Evolutionary conservation across 805 yeast species (phyloP), one percentile per base, ranked within the genome.

Genomic region (Dipodascus albidus): DNA sequence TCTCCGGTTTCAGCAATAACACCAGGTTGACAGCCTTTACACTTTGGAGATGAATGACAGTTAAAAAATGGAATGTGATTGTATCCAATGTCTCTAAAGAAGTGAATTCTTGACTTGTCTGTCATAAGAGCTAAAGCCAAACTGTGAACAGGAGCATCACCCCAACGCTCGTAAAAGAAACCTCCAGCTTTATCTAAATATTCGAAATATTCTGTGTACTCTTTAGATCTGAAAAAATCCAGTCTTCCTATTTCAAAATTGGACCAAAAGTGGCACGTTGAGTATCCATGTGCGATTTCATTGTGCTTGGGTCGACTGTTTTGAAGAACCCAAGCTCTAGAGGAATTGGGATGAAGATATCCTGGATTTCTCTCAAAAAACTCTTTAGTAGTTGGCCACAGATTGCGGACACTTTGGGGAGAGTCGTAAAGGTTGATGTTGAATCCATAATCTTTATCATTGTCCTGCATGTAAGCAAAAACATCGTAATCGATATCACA

Each of bases 141-240:
- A 2, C 89, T 80, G 64, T 87, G 93, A 1, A 87, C 93, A 0
- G 96, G 96, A 0, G 95, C 96, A 70, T 87, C 96, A 2, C 96
- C 96, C 96, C 96, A 87, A 54, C 96, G 70, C 66, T 88, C 96
- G 62, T 88, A 88, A 66, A 86, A 88, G 62, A 87, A 87, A 2
- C 91, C 91, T 19, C 95, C 93, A 1, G 81, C 67, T 2, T 73
- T 56, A 54, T 87, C 96, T 42, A 88, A 68, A 61, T 73, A 69
- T 31, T 82, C 70, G 61, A 83, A 79, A 80, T 85, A 87, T 11
- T 69, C 67, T 41, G 73, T 70, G 63, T 87, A 88, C 0, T 88
- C 79, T 52, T 84, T 82, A 22, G 76, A 69, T 52, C 96, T 70
- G 68, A 74, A 84, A 60, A 88, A 88, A 58, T 88, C 91, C 85